These are phyloP conservation scores for Neophaeococcomyces aloes DNA, from an alignment of 2,329 filamentous ascomycete species.

Conservation along the genomic window DNA sequence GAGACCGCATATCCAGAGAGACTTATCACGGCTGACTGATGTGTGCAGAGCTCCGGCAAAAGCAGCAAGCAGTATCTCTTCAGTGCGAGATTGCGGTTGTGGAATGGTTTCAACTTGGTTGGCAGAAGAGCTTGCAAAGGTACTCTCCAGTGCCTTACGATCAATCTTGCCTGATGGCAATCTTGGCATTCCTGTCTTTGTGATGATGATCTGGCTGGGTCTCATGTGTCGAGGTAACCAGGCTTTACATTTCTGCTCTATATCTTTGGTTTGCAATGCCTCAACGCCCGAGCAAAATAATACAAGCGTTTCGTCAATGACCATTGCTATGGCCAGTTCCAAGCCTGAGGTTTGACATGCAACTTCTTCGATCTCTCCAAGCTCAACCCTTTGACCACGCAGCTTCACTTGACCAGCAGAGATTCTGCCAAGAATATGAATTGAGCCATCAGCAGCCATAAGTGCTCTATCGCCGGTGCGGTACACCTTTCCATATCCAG, in stretches of 20 bases:
- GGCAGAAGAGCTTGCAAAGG: constrained; percentile 35
- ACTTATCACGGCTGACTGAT: constrained; percentile 29
- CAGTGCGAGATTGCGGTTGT: constrained; percentile 5
- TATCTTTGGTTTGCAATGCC: constrained; percentile 29
- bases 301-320: constrained; percentile 59
- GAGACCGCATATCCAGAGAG: constrained; percentile 47
- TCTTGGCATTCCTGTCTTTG: constrained; percentile 56
- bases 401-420: constrained; percentile 75
- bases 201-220: constrained; percentile 56
- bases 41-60: constrained; percentile 35
- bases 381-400: constrained; percentile 69
- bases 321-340: constrained; percentile 54
- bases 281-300: constrained; percentile 57
- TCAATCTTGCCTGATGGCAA: constrained; percentile 79
- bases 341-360: constrained; percentile 52
- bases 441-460: constrained; percentile 53
- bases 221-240: constrained; percentile 83
- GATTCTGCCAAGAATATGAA: constrained; percentile 79
- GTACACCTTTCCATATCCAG: constrained; percentile 59
- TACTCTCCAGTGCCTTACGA: constrained; percentile 49
- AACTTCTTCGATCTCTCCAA: constrained; percentile 67
- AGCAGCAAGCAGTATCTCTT: constrained; percentile 30
- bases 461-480: constrained; percentile 75
- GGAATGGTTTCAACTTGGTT: constrained; percentile 9
- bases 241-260: constrained; percentile 52